A percentile compares a stretch with the other conserved stretches of the same genome.
Evolutionary conservation across 768 basidiomycete species (phyloP).

Genomic region (Boletus vinaceobasis): DNA sequence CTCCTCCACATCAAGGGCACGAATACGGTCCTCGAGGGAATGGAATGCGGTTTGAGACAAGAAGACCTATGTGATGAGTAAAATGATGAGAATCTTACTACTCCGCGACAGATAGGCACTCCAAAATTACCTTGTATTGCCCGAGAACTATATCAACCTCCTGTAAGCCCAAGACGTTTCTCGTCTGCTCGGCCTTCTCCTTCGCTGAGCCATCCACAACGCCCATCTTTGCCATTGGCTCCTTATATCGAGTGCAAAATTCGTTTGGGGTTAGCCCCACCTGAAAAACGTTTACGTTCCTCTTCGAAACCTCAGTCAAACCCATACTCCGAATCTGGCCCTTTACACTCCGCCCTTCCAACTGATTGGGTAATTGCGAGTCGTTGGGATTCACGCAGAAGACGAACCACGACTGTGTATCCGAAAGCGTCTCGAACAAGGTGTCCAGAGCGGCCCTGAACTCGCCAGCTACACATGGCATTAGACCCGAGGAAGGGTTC

Average conservation of each 20-base stretch:
- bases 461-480: conserved; percentile 82
- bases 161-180: conserved; percentile 50
- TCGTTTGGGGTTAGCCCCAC: conserved; percentile 83
- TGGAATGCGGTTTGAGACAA: conserved; percentile 85
- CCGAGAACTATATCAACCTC: conserved; percentile 81
- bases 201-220: conserved; percentile 57
- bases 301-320: conserved; percentile 69
- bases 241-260: conserved; percentile 79
- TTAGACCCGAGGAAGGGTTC: conserved; percentile 30
- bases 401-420: conserved; percentile 87
- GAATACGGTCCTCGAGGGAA: conserved; percentile 80
- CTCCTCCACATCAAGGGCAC: conserved; percentile 81
- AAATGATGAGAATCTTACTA: conserved; percentile 3
- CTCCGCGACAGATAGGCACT: not conserved
- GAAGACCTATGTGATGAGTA: conserved; percentile 63
- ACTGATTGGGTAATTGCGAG: conserved; percentile 88
- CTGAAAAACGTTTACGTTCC: conserved; percentile 68
- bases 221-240: conserved; percentile 55
- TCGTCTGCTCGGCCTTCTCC: conserved; percentile 59
- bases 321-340: conserved; percentile 85
- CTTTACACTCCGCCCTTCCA: conserved; percentile 89
- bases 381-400: conserved; percentile 96
- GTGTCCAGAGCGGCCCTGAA: conserved; percentile 83
- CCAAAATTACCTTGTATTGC: conserved; percentile 64
- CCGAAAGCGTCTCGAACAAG: conserved; percentile 82